Percentiles rank a stretch among this genome's conserved stretches.
These are phyloP conservation scores for Barbatosphaeria neglecta DNA, from an alignment of 495 filamentous ascomycete species.

Conservation along the genomic window DNA sequence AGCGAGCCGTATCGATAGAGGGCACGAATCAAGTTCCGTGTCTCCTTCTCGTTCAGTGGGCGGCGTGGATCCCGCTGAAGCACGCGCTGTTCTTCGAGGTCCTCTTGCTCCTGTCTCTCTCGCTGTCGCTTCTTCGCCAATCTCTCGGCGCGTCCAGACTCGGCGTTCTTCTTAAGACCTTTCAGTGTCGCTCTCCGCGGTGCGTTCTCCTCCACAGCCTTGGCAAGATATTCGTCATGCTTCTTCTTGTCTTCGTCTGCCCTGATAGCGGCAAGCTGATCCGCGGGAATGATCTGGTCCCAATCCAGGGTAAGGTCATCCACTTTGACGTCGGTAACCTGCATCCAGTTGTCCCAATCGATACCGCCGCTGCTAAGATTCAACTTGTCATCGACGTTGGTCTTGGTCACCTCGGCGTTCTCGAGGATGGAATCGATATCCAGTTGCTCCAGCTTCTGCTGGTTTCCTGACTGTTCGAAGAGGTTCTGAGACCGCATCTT, in stretches of 20 bases:
- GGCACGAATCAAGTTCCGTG: slow-evolving; percentile 75
- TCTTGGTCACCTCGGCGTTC: slow-evolving; percentile 91
- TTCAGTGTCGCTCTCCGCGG: slow-evolving; percentile 62
- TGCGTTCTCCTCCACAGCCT: slow-evolving; percentile 72
- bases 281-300: slow-evolving; percentile 96
- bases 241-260: slow-evolving; percentile 74
- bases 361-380: slow-evolving; percentile 60
- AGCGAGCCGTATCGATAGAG: slow-evolving; percentile 83
- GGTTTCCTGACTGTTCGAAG: slow-evolving; percentile 94
- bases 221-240: slow-evolving; percentile 70
- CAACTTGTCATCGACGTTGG: slow-evolving; percentile 61
- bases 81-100: slow-evolving; percentile 45
- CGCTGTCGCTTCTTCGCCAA: slow-evolving; percentile 87
- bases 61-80: slow-evolving; percentile 66
- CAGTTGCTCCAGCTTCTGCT: slow-evolving; percentile 92
- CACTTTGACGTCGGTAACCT: slow-evolving; percentile 88
- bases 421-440: slow-evolving; percentile 95
- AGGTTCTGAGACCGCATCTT: slow-evolving; percentile 91
- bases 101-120: slow-evolving; percentile 53
- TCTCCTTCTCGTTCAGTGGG: slow-evolving; percentile 80
- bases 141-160: slow-evolving; percentile 69
- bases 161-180: slow-evolving; percentile 45
- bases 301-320: slow-evolving; percentile 71
- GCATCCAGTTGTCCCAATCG: slow-evolving; percentile 90
- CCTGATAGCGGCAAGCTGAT: slow-evolving; percentile 77